Percentiles rank a stretch among this genome's conserved stretches.
phyloP scores from a whole-genome alignment of 1,139 yeast species.

The Suhomyces taliae region DNA sequence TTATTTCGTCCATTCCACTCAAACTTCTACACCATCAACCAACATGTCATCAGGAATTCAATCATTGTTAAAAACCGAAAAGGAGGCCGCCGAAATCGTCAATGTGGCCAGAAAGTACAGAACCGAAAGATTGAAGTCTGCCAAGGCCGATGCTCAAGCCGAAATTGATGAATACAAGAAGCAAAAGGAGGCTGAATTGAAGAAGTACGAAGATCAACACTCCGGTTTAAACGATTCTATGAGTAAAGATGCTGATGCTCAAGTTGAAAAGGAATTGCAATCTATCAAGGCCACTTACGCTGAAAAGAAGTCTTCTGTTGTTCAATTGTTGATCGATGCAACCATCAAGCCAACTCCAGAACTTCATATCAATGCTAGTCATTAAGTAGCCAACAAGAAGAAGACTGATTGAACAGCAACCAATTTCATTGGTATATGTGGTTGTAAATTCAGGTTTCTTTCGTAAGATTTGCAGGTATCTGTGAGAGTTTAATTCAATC shows the following conservation, averaged over 20 bases:
- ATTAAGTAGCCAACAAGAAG: background rate
- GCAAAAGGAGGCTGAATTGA: slow-evolving; percentile 81
- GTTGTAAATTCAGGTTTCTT: too few species aligned
- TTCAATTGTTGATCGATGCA: slow-evolving; percentile 75
- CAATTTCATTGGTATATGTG: background rate
- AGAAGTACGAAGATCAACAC: slow-evolving; percentile 66
- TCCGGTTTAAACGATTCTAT: slow-evolving; percentile 66
- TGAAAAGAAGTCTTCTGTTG: slow-evolving; percentile 65
- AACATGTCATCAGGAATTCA: slow-evolving; percentile 30
- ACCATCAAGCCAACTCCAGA: slow-evolving; percentile 78
- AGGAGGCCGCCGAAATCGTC: slow-evolving; percentile 94
- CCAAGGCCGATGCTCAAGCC: slow-evolving; percentile 86
- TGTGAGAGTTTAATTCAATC: background rate
- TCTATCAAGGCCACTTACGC: slow-evolving; percentile 63
- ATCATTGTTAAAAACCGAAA: slow-evolving; percentile 66
- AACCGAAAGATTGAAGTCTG: slow-evolving; percentile 86
- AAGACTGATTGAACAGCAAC: background rate
- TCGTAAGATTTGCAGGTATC: background rate
- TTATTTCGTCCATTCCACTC: background rate
- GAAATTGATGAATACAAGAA: slow-evolving; percentile 87
- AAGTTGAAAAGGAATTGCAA: slow-evolving; percentile 59
- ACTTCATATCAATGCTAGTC: slow-evolving; percentile 71
- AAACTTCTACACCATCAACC: background rate
- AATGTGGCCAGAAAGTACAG: slow-evolving; percentile 85
- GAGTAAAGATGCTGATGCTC: slow-evolving; percentile 69